Evolutionary conservation across 1,284 basidiomycete genomes (phyloP).

Genomic region (Schizophyllum commune): DNA sequence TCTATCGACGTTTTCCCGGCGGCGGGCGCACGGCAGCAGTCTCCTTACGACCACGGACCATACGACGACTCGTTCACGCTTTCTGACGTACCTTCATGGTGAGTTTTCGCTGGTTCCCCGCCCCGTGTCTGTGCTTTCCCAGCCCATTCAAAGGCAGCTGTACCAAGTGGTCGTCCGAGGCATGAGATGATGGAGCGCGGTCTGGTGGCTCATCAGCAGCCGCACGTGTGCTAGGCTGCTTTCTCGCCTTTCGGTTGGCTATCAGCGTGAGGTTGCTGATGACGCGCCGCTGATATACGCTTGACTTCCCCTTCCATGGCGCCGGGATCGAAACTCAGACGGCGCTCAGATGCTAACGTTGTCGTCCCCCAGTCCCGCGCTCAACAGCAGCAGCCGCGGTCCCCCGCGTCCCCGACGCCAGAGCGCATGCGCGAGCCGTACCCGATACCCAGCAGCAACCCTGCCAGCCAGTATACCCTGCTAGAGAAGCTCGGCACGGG

Average conservation of each 20-base stretch:
- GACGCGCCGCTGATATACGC: background rate
- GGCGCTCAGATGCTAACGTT: conserved; percentile 33
- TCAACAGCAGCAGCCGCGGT: conserved; percentile 37
- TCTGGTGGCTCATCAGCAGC: conserved; percentile 8
- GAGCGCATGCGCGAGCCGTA: conserved; percentile 44
- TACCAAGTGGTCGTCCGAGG: background rate
- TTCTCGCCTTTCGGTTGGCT: background rate
- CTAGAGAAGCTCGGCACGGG: conserved; percentile 97
- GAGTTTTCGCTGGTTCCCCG: background rate
- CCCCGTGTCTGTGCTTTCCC: background rate
- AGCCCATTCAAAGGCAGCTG: background rate
- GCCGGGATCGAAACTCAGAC: conserved; percentile 37
- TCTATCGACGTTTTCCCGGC: background rate
- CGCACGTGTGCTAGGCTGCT: conserved; percentile 17
- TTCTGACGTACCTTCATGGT: background rate
- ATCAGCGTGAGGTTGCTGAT: background rate
- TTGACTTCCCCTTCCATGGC: conserved; percentile 27
- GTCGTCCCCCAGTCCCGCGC: conserved; percentile 10
- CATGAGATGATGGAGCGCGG: background rate
- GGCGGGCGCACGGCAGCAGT: background rate
- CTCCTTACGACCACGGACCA: background rate
- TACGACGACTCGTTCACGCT: background rate
- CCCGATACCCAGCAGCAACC: conserved; percentile 68
- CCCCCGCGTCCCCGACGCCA: conserved; percentile 41
- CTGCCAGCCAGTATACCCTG: conserved; percentile 84